Conservation (phyloP, 768 basidiomycete genomes). For the Nidularia sp. region DNA sequence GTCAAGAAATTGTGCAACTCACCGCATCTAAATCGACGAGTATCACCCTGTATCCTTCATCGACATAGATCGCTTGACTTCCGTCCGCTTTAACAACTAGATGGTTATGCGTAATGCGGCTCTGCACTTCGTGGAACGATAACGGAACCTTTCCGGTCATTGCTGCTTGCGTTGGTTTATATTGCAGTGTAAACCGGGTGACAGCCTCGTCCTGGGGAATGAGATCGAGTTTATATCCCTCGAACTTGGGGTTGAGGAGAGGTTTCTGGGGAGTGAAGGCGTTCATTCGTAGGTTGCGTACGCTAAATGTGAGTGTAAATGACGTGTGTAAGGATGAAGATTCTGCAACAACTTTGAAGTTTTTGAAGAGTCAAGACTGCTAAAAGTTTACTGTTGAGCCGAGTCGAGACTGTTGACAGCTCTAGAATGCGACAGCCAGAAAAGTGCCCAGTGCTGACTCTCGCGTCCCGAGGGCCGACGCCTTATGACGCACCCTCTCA, state of each 20-base stretch:
- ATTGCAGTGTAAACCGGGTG: conserved; percentile 43
- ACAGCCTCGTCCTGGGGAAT: conserved; percentile 56
- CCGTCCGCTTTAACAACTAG: conserved; percentile 45
- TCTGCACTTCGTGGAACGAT: conserved; percentile 79
- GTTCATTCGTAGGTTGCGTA: conserved; percentile 16
- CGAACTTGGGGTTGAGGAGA: conserved; percentile 78
- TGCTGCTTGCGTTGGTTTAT: conserved; percentile 58
- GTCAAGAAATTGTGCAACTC: conserved; percentile 21
- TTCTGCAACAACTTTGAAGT: too few species aligned
- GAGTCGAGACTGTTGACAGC: too few species aligned
- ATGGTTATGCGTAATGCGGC: conserved; percentile 83
- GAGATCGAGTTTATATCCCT: conserved; percentile 74
- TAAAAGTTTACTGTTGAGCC: too few species aligned
- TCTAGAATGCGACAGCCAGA: too few species aligned
- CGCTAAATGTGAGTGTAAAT: background rate
- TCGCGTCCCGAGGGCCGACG: too few species aligned
- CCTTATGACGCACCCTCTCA: too few species aligned
- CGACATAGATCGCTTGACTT: conserved; percentile 61
- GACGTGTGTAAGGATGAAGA: background rate
- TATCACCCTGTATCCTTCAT: conserved; percentile 58
- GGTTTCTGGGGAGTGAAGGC: conserved; percentile 41
- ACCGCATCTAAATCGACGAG: conserved; percentile 56
- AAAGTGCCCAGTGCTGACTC: too few species aligned
- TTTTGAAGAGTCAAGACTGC: too few species aligned
- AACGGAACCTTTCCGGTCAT: conserved; percentile 58